Evolutionary conservation across 108 stramenopile species (phyloP), one percentile per base, ranked within the genome.

Genomic region (Fistulifera solaris): DNA sequence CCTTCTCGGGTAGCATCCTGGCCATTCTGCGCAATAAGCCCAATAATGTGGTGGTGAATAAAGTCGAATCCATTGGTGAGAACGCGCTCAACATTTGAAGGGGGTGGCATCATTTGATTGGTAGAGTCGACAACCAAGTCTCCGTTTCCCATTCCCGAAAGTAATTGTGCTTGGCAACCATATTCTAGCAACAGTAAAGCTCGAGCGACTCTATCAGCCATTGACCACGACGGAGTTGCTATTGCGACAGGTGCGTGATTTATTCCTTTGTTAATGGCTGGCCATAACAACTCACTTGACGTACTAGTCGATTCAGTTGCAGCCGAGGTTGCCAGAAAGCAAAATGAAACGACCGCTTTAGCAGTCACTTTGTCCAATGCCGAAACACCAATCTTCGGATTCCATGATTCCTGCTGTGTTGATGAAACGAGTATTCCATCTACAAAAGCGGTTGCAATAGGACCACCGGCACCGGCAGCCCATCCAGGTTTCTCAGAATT

Each of bases 91-190:
- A 89, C 77, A 40, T 66, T 68, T 0, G 77, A 72, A 13, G 86
- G 86, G 19, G 88, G 85, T 68, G 86, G 62, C 65, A 84, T 70
- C 42, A 55, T 58, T 48, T 75, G 65, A n/a, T 60, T 67, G 1
- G 56, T 72, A 38, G 62, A 57, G 31, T 78, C 71, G 10, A 78
- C 48, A 11, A 93, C 67, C 13, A 89, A 52, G 46, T 89, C 87
- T 0, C 92, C 92, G 57, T 94, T 85, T 21, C 88, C 92, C 56
- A 78, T 55, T 21, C 92, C 92, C 0, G 70, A 76, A 1, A 93
- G 35, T 16, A 71, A 67, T 2, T 67, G 54, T 42, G 83, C 59
- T 19, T 54, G 53, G 42, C 89, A 87, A 35, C 89, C 89, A 63
- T 59, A 63, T 40, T 87, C 84, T 0, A 92, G 69, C 31, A 92